phyloP scores from a whole-genome alignment of 148 eudicot genomes.

The Polygonum aviculare region DNA sequence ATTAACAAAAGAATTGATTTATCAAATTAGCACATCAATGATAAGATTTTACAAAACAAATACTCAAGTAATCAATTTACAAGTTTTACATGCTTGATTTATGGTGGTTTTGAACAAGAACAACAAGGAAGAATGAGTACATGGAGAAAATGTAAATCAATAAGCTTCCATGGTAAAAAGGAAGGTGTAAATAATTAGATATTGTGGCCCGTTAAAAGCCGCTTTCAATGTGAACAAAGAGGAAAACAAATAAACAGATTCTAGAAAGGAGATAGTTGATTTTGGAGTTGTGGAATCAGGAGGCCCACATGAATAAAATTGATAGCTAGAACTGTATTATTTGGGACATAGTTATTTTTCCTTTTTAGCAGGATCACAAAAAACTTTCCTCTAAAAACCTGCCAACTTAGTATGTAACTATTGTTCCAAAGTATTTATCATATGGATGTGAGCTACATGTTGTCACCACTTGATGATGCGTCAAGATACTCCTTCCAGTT shows the following conservation, averaged over 20 bases:
- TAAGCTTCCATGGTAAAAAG: background rate
- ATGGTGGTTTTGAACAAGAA: background rate
- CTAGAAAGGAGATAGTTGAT: background rate
- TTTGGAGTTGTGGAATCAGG: background rate
- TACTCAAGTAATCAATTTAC: background rate
- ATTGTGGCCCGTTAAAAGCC: background rate
- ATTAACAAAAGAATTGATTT: slow-evolving; percentile 2
- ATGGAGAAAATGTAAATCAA: background rate
- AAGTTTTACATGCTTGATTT: background rate
- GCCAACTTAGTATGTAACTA: background rate
- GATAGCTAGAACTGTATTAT: background rate
- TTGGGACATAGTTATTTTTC: background rate
- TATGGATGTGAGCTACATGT: background rate
- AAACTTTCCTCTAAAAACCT: background rate
- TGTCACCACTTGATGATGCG: background rate
- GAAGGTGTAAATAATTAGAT: background rate
- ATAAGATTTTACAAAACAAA: background rate
- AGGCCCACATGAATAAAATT: background rate
- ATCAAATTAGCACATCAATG: background rate
- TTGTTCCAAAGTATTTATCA: background rate
- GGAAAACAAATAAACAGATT: background rate
- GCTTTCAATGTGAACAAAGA: background rate
- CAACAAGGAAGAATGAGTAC: background rate
- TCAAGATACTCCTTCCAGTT: background rate
- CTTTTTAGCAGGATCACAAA: background rate